phyloP scores from a whole-genome alignment of 495 filamentous ascomycete genomes.

The Cladorrhinum samala region DNA sequence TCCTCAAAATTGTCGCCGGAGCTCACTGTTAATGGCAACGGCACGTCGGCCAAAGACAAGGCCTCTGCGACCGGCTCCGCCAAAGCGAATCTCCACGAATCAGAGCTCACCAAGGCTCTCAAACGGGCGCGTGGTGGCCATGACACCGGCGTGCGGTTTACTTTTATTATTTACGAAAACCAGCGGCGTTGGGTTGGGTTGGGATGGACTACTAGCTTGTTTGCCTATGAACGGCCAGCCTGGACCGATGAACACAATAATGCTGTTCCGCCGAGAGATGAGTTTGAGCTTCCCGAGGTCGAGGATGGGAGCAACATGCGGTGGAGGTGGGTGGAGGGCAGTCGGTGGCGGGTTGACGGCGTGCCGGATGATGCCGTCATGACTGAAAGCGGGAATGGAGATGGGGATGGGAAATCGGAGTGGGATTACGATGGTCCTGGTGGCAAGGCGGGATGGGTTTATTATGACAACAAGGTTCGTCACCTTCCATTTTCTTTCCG shows the following conservation, averaged over 20 bases:
- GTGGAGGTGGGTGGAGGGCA: constrained; percentile 84
- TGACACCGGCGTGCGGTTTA: constrained; percentile 80
- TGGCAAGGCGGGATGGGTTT: constrained; percentile 79
- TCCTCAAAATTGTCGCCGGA: neutral
- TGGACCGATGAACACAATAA: constrained; percentile 98
- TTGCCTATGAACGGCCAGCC: constrained; percentile 78
- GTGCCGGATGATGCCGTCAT: constrained; percentile 49
- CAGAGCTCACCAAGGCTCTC: constrained; percentile 33
- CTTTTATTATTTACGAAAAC: constrained; percentile 94
- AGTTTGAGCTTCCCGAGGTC: constrained; percentile 83
- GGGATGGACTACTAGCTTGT: constrained; percentile 87
- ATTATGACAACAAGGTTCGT: constrained; percentile 92
- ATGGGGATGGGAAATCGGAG: constrained; percentile 35
- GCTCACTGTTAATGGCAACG: neutral
- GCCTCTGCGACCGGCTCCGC: constrained; percentile 3
- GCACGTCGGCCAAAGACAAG: constrained; percentile 12
- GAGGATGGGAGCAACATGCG: constrained; percentile 64
- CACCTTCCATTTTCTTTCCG: neutral
- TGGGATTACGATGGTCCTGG: constrained; percentile 49
- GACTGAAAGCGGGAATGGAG: constrained; percentile 33
- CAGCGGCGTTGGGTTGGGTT: constrained; percentile 92
- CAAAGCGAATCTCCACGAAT: constrained; percentile 20
- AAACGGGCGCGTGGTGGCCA: constrained; percentile 32
- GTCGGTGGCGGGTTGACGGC: constrained; percentile 85
- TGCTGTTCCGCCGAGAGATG: constrained; percentile 64